Conservation (phyloP, 148 eudicot species). For the Gaultheria prostrata region DNA sequence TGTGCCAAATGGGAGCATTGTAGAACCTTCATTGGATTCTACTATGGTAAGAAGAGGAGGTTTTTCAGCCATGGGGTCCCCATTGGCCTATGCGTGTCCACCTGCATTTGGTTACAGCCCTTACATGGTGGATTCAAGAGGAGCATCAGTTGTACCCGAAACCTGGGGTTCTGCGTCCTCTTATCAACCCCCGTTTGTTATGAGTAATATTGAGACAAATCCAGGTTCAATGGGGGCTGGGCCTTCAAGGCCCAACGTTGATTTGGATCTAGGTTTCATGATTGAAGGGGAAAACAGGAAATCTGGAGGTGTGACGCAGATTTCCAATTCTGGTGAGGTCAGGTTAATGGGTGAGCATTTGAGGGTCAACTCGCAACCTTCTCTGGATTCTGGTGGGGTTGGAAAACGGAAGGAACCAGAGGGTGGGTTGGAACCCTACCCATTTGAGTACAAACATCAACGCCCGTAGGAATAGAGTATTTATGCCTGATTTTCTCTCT, state of each 20-base stretch:
- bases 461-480: conserved; percentile 61
- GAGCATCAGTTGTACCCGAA: conserved; percentile 55
- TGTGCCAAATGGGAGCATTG: conserved; percentile 41
- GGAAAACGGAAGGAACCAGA: conserved; percentile 85
- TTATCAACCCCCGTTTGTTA: conserved; percentile 44
- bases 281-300: conserved; percentile 50
- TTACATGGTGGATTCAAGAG: conserved; percentile 77
- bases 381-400: conserved; percentile 39
- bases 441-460: conserved; percentile 47
- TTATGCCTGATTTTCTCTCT: conserved; percentile 11
- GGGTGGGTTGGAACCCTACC: conserved; percentile 60
- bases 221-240: conserved; percentile 41
- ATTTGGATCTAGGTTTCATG: conserved; percentile 51
- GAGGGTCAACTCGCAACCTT: conserved; percentile 45
- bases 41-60: conserved; percentile 48
- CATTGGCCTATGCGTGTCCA: conserved; percentile 39
- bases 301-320: conserved; percentile 46
- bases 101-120: conserved; percentile 52
- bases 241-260: conserved; percentile 46
- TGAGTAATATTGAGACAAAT: conserved; percentile 39
- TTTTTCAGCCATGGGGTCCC: conserved; percentile 37
- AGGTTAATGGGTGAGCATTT: conserved; percentile 46
- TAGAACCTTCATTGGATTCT: conserved; percentile 44
- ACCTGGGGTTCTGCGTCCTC: conserved; percentile 45
- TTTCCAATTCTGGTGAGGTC: conserved; percentile 40